Base-by-base conservation (phyloP, 2,329 filamentous ascomycete genomes). In the Trichophyton rubrum region DNA sequence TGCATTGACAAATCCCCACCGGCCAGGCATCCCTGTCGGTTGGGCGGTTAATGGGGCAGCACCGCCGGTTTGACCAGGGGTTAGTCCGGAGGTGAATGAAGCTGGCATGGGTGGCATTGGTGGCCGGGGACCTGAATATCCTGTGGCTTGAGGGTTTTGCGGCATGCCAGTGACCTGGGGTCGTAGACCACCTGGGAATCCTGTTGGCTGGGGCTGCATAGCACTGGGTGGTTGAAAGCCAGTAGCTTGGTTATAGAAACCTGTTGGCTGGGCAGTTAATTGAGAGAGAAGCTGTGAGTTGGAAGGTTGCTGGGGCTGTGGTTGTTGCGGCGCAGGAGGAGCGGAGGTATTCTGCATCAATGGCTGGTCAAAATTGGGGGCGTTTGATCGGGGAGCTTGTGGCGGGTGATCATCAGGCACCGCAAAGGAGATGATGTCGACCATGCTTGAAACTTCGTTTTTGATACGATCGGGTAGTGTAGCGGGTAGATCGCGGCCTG, bases 391-490 rank as follows among this genome's bases (percentile, higher is more conserved):
- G 2, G 78, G 75, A n/a, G 80, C 75, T 45, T 74, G 73, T 15
- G 76, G 67, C 13, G 76, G 78, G 43, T 77, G 78, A 30, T 92
- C 87, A 65, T 99, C 93, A 0, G 84, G 85, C 24, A 96, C 83
- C 66, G 87, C 90, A 72, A 99, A 99, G 62, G 90, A 96, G 70
- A 99, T 99, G 61, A 99, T 99, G 71, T 99, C 93, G 45, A 99
- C 93, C 91, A 99, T 97, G 75, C 93, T 96, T 2, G 92, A 97
- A 17, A 99, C 93, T 73, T 99, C 93, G 68, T 99, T 99, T 77
- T 85, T 88, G 65, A 99, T 86, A 62, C 84, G 87, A 35, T 96
- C 90, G 0, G 93, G 93, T 8, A 99, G 79, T 4, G 71, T 73
- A 1, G 80, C 70, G 0, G 93, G 93, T 24, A 99, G 75, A 0